A percentile compares a stretch with the other conserved stretches of the same genome.
These are phyloP conservation scores for Prunus davidiana DNA, from an alignment of 306 rosid genomes.

Conservation along the genomic window DNA sequence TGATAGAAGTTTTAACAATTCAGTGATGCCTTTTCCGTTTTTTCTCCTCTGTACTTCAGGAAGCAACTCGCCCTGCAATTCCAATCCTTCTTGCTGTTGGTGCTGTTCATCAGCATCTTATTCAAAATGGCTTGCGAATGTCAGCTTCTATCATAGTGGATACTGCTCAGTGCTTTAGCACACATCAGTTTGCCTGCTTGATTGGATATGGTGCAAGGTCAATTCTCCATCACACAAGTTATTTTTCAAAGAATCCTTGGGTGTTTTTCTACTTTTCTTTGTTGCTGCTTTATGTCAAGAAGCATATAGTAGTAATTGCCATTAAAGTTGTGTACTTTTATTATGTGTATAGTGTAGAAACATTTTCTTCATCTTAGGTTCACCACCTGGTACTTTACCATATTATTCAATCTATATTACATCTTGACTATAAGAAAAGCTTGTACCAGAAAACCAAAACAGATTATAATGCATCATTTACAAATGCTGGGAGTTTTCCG, in stretches of 20 bases:
- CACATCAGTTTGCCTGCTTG: conserved; percentile 98
- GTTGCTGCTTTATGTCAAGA: neutral
- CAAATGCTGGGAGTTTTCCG: neutral
- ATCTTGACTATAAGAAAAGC: neutral
- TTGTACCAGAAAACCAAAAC: neutral
- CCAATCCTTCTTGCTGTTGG: conserved; percentile 98
- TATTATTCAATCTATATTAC: neutral
- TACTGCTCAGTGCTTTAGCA: conserved; percentile 98
- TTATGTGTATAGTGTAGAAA: neutral
- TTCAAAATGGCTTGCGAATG: conserved; percentile 86
- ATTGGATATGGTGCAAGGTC: conserved; percentile 99
- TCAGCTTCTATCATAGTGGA: conserved; percentile 90
- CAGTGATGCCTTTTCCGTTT: conserved; percentile 18
- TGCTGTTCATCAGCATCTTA: conserved; percentile 98
- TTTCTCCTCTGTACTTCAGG: conserved; percentile 38
- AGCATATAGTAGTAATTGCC: neutral
- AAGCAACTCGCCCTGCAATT: conserved; percentile 91
- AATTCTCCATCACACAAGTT: conserved; percentile 20
- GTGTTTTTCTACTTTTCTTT: neutral
- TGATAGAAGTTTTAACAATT: conserved; percentile 2
- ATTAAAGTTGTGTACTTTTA: neutral
- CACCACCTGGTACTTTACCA: neutral
- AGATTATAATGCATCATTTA: neutral
- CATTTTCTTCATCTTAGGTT: neutral
- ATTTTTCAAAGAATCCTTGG: neutral